phyloP scores from a whole-genome alignment of 768 basidiomycete species.

The Panaeolus papilionaceus region DNA sequence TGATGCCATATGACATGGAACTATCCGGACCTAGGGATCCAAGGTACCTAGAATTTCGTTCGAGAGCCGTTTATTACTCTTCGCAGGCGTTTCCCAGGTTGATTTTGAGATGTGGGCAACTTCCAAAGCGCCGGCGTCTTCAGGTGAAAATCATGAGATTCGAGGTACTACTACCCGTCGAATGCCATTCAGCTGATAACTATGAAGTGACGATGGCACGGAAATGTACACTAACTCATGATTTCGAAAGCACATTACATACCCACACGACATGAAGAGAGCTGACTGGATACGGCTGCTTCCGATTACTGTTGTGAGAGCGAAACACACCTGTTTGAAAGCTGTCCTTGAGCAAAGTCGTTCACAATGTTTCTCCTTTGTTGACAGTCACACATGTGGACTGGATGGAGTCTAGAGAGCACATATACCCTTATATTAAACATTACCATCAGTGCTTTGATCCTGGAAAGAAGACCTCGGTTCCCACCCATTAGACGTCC shows the following conservation, averaged over 20 bases:
- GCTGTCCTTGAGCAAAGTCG: background rate
- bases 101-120: background rate
- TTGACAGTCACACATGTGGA: slow-evolving; percentile 25
- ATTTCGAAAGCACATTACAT: slow-evolving; percentile 7
- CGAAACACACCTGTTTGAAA: background rate
- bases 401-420: slow-evolving; percentile 22
- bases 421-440: slow-evolving; percentile 31
- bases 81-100: background rate
- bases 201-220: background rate
- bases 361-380: slow-evolving; percentile 26
- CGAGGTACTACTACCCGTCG: background rate
- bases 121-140: background rate
- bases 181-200: background rate
- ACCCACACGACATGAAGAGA: background rate
- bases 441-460: slow-evolving; percentile 25
- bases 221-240: background rate
- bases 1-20: slow-evolving; percentile 1
- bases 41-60: background rate
- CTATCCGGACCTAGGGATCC: background rate
- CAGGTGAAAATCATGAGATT: background rate
- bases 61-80: background rate
- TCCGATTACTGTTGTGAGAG: background rate
- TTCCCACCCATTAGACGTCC: slow-evolving; percentile 31
- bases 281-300: slow-evolving; percentile 4
- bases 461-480: slow-evolving; percentile 25